Conservation (phyloP, 768 basidiomycete genomes). For the Rhodocollybia butyracea region DNA sequence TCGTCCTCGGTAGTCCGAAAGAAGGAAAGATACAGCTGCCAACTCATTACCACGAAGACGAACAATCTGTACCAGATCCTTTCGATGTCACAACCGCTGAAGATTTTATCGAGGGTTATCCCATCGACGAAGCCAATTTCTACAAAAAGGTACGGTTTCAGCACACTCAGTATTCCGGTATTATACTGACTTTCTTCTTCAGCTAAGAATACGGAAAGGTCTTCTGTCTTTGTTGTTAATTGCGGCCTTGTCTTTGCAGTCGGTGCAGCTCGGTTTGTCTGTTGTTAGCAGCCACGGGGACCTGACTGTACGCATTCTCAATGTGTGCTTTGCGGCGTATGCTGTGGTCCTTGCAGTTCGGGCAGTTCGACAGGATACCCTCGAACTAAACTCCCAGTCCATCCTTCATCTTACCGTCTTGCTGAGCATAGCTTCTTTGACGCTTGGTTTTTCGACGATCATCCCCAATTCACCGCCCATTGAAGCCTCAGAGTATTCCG, state of each 20-base stretch:
- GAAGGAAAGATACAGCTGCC: slow-evolving; percentile 55
- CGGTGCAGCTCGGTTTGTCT: slow-evolving; percentile 55
- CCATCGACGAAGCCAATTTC: slow-evolving; percentile 58
- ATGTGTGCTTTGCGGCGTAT: slow-evolving; percentile 59
- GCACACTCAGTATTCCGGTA: not conserved
- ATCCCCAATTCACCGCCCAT: slow-evolving; percentile 46
- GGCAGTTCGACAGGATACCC: slow-evolving; percentile 46
- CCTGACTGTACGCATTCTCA: slow-evolving; percentile 39
- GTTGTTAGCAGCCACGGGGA: slow-evolving; percentile 28
- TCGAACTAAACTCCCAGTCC: slow-evolving; percentile 41
- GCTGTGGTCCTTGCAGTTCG: slow-evolving; percentile 46
- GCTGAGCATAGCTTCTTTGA: slow-evolving; percentile 42
- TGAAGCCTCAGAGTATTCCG: slow-evolving; percentile 22
- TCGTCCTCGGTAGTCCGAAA: slow-evolving; percentile 27
- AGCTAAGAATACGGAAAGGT: slow-evolving; percentile 64
- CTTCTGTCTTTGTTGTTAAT: slow-evolving; percentile 43
- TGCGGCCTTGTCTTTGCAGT: slow-evolving; percentile 45
- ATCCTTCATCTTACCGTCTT: slow-evolving; percentile 62
- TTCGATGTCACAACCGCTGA: slow-evolving; percentile 73
- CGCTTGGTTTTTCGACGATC: slow-evolving; percentile 49
- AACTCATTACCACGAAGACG: slow-evolving; percentile 22
- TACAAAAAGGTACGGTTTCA: slow-evolving; percentile 48
- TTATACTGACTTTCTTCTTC: not conserved
- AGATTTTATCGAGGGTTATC: slow-evolving; percentile 65
- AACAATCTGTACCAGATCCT: slow-evolving; percentile 41